A percentile compares a stretch with the other conserved stretches of the same genome.
Conservation (phyloP, 371 early-diverging fungal species). For the Mucor mucedo region DNA sequence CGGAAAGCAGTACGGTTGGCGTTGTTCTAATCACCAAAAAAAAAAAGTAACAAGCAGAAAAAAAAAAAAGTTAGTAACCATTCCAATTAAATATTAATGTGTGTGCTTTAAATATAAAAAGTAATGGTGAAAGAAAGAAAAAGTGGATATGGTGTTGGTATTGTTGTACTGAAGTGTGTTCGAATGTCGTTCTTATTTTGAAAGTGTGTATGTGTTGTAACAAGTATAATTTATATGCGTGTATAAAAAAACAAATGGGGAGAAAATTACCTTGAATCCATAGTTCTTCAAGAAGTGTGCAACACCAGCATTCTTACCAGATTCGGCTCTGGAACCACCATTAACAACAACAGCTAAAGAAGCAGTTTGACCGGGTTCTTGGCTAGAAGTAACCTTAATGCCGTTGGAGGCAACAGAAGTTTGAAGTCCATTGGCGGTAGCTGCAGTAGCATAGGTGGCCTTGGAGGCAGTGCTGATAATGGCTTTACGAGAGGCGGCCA, state of each 20-base stretch:
- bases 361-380: slow-evolving; percentile 74
- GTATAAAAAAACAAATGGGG: background rate
- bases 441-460: slow-evolving; percentile 64
- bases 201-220: no score
- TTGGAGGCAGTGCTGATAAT: slow-evolving; percentile 61
- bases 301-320: slow-evolving; percentile 72
- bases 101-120: no score
- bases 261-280: slow-evolving; percentile 81
- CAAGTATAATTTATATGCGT: background rate
- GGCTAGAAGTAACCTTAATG: slow-evolving; percentile 63
- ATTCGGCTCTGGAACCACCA: slow-evolving; percentile 90
- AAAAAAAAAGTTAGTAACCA: no score
- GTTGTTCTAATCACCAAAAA: slow-evolving; percentile 64
- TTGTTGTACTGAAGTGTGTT: background rate
- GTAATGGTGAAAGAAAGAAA: no score
- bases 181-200: no score
- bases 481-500: slow-evolving; percentile 70
- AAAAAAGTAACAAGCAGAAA: background rate
- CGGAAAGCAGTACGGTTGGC: slow-evolving; percentile 87
- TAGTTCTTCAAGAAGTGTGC: slow-evolving; percentile 92
- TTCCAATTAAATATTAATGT: no score
- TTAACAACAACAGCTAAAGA: slow-evolving; percentile 87
- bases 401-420: slow-evolving; percentile 59
- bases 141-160: background rate
- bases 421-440: slow-evolving; percentile 44